Conservation (phyloP, 306 rosid species). For the Arachis hypogaea region DNA sequence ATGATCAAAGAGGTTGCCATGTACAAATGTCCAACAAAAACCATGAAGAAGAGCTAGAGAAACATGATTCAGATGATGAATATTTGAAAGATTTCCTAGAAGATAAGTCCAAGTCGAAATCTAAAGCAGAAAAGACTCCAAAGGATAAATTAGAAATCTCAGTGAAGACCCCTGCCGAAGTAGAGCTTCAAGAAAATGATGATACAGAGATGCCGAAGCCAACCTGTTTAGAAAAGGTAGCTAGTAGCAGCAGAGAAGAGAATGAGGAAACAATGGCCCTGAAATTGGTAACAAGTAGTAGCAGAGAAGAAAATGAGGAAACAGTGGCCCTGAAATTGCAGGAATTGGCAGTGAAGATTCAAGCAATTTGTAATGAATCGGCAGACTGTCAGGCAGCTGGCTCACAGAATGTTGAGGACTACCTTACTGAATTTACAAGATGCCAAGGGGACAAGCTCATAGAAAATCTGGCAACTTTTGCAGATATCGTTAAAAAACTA, state of each 20-base stretch:
- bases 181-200: conserved; percentile 35
- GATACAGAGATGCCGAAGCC: conserved; percentile 19
- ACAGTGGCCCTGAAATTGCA: conserved; percentile 48
- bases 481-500: conserved; percentile 43
- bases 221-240: conserved; percentile 4
- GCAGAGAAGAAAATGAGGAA: conserved; percentile 42
- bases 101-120: conserved; percentile 35
- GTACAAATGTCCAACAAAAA: conserved; percentile 20
- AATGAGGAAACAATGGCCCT: conserved; percentile 41
- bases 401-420: conserved; percentile 38
- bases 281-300: conserved; percentile 35
- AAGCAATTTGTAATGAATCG: conserved; percentile 44
- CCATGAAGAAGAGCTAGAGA: conserved; percentile 32
- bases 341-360: conserved; percentile 46
- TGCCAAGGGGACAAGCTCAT: conserved; percentile 55
- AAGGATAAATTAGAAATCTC: conserved; percentile 29
- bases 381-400: conserved; percentile 34
- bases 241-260: conserved; percentile 34
- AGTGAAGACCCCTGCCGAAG: conserved; percentile 35
- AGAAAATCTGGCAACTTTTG: conserved; percentile 48
- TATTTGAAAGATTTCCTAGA: conserved; percentile 44
- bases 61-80: conserved; percentile 36
- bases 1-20: conserved; percentile 11
- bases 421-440: conserved; percentile 44
- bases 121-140: conserved; percentile 31